These are phyloP conservation scores for Takashimella tepidaria DNA, from an alignment of 1,284 basidiomycete species.

Conservation along the genomic window DNA sequence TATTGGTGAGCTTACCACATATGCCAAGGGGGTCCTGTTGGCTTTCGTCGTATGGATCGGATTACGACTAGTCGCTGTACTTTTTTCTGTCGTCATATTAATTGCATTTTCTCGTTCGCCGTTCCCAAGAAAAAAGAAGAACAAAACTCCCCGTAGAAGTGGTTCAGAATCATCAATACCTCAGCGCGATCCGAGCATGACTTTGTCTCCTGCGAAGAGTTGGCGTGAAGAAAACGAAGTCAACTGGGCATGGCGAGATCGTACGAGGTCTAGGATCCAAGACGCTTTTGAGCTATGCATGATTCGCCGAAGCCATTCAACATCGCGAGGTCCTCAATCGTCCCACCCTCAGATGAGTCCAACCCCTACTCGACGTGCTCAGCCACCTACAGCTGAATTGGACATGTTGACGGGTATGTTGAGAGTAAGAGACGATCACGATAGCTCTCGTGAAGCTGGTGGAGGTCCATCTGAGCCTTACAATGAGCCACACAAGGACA, in stretches of 20 bases:
- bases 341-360: neutral
- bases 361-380: neutral
- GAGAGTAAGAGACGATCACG: too few species aligned
- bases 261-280: constrained; percentile 63
- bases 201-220: constrained; percentile 44
- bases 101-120: constrained; percentile 50
- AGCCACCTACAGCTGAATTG: neutral
- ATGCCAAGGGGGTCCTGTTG: constrained; percentile 65
- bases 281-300: constrained; percentile 76
- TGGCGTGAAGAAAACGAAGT: constrained; percentile 37
- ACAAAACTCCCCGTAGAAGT: constrained; percentile 45
- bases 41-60: constrained; percentile 71
- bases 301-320: constrained; percentile 10
- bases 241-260: constrained; percentile 69
- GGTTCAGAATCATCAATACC: constrained; percentile 10
- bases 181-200: constrained; percentile 29
- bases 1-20: constrained; percentile 60
- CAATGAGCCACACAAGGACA: too few species aligned
- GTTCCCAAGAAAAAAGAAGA: constrained; percentile 48
- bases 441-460: too few species aligned
- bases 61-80: constrained; percentile 61
- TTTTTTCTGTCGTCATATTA: constrained; percentile 62
- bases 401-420: too few species aligned
- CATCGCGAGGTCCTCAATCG: neutral
- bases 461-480: too few species aligned